Evolutionary conservation across 495 filamentous ascomycete species (phyloP), one percentile per base, ranked within the genome.

Genomic region (Choiromyces venosus): DNA sequence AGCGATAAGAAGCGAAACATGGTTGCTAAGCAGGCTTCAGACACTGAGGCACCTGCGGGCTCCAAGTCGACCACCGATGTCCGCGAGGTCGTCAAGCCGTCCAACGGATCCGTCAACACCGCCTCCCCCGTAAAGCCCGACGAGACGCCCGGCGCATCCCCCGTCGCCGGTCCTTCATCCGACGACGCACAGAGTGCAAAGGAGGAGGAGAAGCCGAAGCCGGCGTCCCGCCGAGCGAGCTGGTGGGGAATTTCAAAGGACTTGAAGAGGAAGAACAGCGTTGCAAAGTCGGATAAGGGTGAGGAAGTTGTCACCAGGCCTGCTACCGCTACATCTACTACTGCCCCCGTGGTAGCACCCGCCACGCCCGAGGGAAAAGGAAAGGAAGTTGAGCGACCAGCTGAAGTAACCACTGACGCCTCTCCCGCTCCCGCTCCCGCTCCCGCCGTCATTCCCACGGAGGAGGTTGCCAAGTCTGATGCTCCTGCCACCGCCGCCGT

Each of bases 181-280:
- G 85, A 87, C 67, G 83, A 83, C 56, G 83, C 84, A 52, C 85
- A 87, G 82, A 87, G 86, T 81, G 82, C 83, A 14, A 84, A 85
- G 81, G 84, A 86, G 77, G 86, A 89, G 75, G 85, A 67, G 65
- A 84, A 65, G 77, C 83, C 66, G 82, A 84, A 70, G 83, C 85
- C 68, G 80, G 81, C 74, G 61, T 78, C 73, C 71, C 83, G 69
- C 65, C 64, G 75, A 36, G 25, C 56, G 25, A 69, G 74, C 37
- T 77, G 75, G 75, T 77, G 75, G 18, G 40, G 37, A 10, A 70
- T 61, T 61, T 14, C 52, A 67, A 70, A 77, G 72, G 74, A 77
- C 72, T 56, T 77, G 73, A n/a, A 77, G 37, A 76, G 37, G 69
- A 44, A 25, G 65, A 77, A 18, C 69, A 73, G 37, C 46, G 25